These are phyloP conservation scores for Phytophthora tubulina DNA, from an alignment of 352 stramenopile species.

Conservation along the genomic window DNA sequence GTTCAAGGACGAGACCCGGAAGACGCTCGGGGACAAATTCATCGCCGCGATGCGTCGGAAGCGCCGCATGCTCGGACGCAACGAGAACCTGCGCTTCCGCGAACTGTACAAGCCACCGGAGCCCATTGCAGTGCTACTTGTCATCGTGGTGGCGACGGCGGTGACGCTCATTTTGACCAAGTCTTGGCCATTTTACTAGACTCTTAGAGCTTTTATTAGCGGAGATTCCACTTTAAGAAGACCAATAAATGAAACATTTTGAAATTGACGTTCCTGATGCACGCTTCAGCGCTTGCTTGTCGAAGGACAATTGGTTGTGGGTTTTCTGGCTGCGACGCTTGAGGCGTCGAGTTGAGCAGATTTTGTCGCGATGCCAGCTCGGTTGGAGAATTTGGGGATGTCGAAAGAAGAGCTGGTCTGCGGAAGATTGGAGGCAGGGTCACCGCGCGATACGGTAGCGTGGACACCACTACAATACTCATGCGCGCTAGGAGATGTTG, in stretches of 20 bases:
- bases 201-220: neutral
- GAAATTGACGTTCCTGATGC: too few relatives aligned
- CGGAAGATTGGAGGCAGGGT: constrained; percentile 62
- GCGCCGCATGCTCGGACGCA: constrained; percentile 67
- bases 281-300: too few relatives aligned
- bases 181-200: constrained; percentile 82
- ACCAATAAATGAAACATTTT: constrained; percentile 11
- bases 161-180: constrained; percentile 81
- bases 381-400: constrained; percentile 52
- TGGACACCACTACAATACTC: constrained; percentile 87
- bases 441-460: constrained; percentile 56
- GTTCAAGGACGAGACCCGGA: constrained; percentile 56
- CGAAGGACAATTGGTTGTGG: too few relatives aligned
- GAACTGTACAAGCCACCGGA: constrained; percentile 79
- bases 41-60: constrained; percentile 66
- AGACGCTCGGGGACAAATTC: constrained; percentile 48
- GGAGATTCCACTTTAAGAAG: neutral
- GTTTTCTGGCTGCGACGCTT: constrained; percentile 28
- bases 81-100: constrained; percentile 81
- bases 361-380: constrained; percentile 12
- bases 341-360: constrained; percentile 6
- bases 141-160: constrained; percentile 59
- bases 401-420: constrained; percentile 34
- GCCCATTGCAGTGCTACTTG: constrained; percentile 67
- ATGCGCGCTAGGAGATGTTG: constrained; percentile 69